phyloP scores from a whole-genome alignment of 352 stramenopile genomes.

The Pythium dissimile region DNA sequence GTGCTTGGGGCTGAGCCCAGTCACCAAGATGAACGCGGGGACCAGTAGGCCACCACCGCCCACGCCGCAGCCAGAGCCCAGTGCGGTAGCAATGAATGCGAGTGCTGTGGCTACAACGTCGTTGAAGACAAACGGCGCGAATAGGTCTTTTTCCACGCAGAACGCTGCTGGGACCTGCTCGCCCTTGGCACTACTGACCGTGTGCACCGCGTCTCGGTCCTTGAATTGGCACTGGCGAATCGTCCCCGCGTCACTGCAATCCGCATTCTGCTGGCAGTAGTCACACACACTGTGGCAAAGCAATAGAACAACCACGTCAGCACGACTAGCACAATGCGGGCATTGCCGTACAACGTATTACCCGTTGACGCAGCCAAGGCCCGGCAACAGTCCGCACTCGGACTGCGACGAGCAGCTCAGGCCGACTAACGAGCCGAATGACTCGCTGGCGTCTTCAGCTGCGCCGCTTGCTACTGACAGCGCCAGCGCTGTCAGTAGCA shows the following conservation, averaged over 20 bases:
- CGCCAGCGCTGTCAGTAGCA: conserved; percentile 1
- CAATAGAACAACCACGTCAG: not conserved
- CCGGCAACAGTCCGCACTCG: conserved; percentile 75
- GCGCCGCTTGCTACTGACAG: not conserved
- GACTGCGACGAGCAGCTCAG: conserved; percentile 38
- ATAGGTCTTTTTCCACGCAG: conserved; percentile 83
- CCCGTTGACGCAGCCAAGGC: conserved; percentile 61
- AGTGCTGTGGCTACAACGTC: conserved; percentile 67
- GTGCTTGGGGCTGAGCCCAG: conserved; percentile 90
- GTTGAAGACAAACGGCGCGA: conserved; percentile 62
- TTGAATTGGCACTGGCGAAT: conserved; percentile 61
- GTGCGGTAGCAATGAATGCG: conserved; percentile 81
- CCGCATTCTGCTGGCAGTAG: conserved; percentile 46
- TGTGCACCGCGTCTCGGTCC: conserved; percentile 14
- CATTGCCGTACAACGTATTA: no score
- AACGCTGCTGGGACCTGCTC: conserved; percentile 40
- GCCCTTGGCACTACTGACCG: conserved; percentile 26
- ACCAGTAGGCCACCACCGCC: conserved; percentile 95
- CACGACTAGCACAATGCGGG: not conserved
- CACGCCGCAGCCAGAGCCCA: conserved; percentile 90
- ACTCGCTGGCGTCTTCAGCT: not conserved
- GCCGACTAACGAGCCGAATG: conserved; percentile 35
- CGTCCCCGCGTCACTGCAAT: conserved; percentile 51
- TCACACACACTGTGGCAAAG: conserved; percentile 48
- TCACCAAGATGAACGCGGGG: conserved; percentile 96